These are phyloP conservation scores for Cystobasidium pallidum DNA, from an alignment of 1,284 basidiomycete genomes.

Conservation along the genomic window DNA sequence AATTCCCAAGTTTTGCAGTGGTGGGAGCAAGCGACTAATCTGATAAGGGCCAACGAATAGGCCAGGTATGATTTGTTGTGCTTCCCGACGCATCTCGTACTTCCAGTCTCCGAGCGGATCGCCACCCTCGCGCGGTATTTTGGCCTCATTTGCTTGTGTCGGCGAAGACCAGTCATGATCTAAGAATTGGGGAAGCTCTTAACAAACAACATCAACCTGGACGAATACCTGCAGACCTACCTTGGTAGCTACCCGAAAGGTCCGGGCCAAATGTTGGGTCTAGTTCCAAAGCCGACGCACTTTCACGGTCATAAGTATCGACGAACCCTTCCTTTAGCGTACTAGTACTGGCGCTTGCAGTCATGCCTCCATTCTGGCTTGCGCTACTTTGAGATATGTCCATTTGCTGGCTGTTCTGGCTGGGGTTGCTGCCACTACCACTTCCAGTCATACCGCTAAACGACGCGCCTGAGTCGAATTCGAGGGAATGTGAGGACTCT, in stretches of 20 bases:
- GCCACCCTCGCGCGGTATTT: conserved; percentile 43
- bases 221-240: neutral
- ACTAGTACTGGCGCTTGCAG: conserved; percentile 1
- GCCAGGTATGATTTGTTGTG: conserved; percentile 84
- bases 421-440: conserved; percentile 11
- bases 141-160: neutral
- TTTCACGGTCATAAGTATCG: neutral
- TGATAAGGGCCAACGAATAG: conserved; percentile 86
- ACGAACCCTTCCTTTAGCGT: neutral
- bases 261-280: conserved; percentile 19
- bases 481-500: neutral
- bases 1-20: conserved; percentile 67
- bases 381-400: neutral
- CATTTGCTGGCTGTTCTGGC: conserved; percentile 15
- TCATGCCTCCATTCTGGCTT: conserved; percentile 14
- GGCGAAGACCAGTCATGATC: conserved; percentile 9
- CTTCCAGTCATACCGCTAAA: conserved; percentile 21
- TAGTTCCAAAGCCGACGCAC: neutral
- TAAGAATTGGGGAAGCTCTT: neutral
- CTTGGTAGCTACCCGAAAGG: conserved; percentile 4
- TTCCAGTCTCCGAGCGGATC: conserved; percentile 59
- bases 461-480: conserved; percentile 17
- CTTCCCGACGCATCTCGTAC: conserved; percentile 92
- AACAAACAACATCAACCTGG: neutral
- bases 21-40: conserved; percentile 75